Percentiles rank a stretch among this genome's conserved stretches.
phyloP scores from a whole-genome alignment of 2,329 filamentous ascomycete species.

The Grosmannia serpens region DNA sequence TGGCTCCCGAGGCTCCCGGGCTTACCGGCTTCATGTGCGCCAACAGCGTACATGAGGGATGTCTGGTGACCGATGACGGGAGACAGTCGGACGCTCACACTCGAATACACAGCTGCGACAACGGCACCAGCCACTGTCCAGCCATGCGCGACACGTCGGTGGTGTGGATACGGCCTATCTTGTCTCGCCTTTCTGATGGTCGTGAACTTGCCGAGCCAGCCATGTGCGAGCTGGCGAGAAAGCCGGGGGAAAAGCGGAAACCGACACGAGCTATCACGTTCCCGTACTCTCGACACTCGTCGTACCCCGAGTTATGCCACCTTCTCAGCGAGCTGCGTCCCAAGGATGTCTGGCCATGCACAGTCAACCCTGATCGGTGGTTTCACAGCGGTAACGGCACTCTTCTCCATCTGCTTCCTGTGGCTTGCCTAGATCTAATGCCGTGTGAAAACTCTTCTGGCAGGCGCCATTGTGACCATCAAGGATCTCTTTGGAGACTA shows the following conservation, averaged over 20 bases:
- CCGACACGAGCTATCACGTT: conserved; percentile 43
- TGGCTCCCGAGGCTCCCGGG: conserved; percentile 49
- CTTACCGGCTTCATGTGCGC: conserved; percentile 66
- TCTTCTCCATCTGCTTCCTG: not conserved
- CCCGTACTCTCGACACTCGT: conserved; percentile 84
- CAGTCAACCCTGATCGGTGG: conserved; percentile 56
- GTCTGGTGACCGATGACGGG: conserved; percentile 48
- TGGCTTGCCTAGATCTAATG: not conserved
- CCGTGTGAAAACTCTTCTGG: not conserved
- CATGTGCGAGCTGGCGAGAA: too few relatives aligned
- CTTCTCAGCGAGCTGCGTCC: conserved; percentile 59
- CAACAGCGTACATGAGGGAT: conserved; percentile 58
- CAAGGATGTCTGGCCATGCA: conserved; percentile 73
- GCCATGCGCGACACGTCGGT: conserved; percentile 36
- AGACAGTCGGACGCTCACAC: conserved; percentile 26
- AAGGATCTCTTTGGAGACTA: conserved; percentile 56
- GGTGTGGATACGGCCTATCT: conserved; percentile 69
- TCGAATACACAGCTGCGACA: conserved; percentile 76
- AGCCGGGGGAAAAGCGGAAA: not conserved
- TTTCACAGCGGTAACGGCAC: conserved; percentile 27
- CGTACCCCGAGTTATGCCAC: conserved; percentile 65
- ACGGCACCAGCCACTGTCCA: conserved; percentile 46
- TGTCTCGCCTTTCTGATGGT: conserved; percentile 57
- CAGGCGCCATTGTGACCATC: conserved; percentile 40
- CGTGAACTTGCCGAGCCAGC: conserved; percentile 47